Percentiles rank a stretch among this genome's conserved stretches.
These are phyloP conservation scores for Rhododendron mucronatum DNA, from an alignment of 148 eudicot species.

Conservation along the genomic window DNA sequence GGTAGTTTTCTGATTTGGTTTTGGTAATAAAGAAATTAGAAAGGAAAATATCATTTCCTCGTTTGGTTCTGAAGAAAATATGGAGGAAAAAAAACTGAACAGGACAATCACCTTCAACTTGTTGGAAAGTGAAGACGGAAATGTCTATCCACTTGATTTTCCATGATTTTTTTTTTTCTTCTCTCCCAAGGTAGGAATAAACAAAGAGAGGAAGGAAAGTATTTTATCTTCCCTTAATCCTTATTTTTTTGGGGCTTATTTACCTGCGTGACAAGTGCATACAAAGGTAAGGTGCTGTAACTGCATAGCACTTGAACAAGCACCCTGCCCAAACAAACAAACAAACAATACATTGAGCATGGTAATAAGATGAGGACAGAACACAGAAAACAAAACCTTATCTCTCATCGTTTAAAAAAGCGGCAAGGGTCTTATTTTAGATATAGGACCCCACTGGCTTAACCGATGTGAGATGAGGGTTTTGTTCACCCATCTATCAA, in stretches of 20 bases:
- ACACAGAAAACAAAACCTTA: not conserved
- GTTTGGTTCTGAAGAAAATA: not conserved
- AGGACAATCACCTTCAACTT: not conserved
- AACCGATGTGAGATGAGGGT: not conserved
- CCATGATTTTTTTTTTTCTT: not conserved
- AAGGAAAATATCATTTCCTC: not conserved
- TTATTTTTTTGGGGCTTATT: not conserved
- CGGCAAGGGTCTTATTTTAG: not conserved
- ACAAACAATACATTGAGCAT: not conserved
- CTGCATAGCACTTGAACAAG: constrained; percentile 87
- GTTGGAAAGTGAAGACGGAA: not conserved
- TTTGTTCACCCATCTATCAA: not conserved
- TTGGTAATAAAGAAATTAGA: not conserved
- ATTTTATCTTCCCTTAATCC: not conserved
- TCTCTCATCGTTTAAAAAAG: not conserved
- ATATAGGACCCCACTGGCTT: not conserved
- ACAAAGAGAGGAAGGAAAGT: not conserved
- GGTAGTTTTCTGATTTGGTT: not conserved
- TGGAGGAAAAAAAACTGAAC: not conserved
- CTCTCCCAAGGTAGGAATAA: not conserved
- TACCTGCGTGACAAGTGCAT: constrained; percentile 94
- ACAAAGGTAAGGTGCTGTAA: constrained; percentile 84
- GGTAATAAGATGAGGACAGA: not conserved
- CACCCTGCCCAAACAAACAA: constrained; percentile 39
- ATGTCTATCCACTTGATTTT: not conserved